Evolutionary conservation across 345 rosid species (phyloP), one percentile per base, ranked within the genome.

Genomic region (Angophora floribunda): DNA sequence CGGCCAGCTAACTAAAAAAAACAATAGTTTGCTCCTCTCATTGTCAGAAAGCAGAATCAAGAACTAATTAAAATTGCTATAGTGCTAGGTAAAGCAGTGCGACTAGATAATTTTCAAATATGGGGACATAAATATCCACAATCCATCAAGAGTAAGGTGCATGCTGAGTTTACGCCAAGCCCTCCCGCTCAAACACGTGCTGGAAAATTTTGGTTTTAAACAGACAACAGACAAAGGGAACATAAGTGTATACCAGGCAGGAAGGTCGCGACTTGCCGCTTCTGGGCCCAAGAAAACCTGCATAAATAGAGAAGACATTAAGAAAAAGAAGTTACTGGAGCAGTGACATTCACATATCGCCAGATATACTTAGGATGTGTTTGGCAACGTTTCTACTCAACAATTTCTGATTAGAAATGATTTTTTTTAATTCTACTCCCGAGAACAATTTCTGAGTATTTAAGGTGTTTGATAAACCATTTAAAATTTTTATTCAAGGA

Each of bases 261-360:
- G 89, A 94, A 89, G 44, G 89, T 61, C 21, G 94, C 93, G 17
- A 51, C 91, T 87, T 92, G 95, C 55, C 94, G 90, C 91, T 90
- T 92, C 87, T 94, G 95, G 50, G 96, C 95, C 96, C 91, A 93
- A 89, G 96, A 92, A 88, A 94, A 92, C 84, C 95, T 94, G 92
- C 90, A 91, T 36, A 45, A 86, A 51, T 24, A 70, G 41, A 21
- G 86, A 82, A 50, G 65, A 52, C 61, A 50, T 24, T 12, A 11
- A n/a, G 28, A 65, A 9, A 75, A 75, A 36, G 49, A 75, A 36
- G 82, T 36, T 88, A 59, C 50, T 30, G 45, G 24, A n/a, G 50
- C 52, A 30, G 15, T n/a, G 87, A 85, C 45, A 4, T 41, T 50
- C 32, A 65, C 41, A 85, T 53, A 22, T 47, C 17, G 28, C 44